phyloP scores from a whole-genome alignment of 2,329 filamentous ascomycete species.

The Zarea fungicola region DNA sequence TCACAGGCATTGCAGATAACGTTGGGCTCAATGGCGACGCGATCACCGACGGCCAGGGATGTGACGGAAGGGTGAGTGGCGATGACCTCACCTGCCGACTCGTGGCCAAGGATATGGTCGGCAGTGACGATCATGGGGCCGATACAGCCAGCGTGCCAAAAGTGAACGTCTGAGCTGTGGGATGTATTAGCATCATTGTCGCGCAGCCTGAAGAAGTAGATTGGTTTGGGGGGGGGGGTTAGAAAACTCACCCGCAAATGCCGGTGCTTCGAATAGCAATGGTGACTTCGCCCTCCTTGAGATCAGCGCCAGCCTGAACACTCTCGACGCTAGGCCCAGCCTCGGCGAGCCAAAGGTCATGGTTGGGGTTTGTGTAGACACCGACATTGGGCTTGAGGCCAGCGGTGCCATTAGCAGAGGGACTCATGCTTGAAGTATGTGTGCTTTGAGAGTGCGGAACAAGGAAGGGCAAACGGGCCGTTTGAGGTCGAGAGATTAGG shows the following conservation, averaged over 20 bases:
- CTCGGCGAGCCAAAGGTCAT: slow-evolving; percentile 84
- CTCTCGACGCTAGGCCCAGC: slow-evolving; percentile 71
- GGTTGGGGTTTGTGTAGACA: slow-evolving; percentile 89
- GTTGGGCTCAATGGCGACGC: slow-evolving; percentile 90
- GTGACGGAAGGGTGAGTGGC: slow-evolving; percentile 78
- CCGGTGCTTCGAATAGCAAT: slow-evolving; percentile 89
- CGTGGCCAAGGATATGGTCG: slow-evolving; percentile 90
- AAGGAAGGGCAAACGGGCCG: too few relatives aligned
- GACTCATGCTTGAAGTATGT: slow-evolving; percentile 8
- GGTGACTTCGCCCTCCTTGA: slow-evolving; percentile 80
- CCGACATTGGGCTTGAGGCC: slow-evolving; percentile 77
- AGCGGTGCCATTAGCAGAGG: slow-evolving; percentile 13
- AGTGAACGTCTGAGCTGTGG: slow-evolving; percentile 82
- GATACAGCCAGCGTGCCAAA: slow-evolving; percentile 94
- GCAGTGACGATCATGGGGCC: slow-evolving; percentile 89
- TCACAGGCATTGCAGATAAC: slow-evolving; percentile 88
- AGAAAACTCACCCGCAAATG: slow-evolving; percentile 71
- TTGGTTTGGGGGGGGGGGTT: not conserved
- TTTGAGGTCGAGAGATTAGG: too few relatives aligned
- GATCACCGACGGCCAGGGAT: slow-evolving; percentile 74
- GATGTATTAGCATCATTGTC: slow-evolving; percentile 14
- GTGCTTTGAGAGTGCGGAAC: not conserved
- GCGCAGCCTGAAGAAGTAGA: not conserved
- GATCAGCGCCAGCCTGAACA: slow-evolving; percentile 59
- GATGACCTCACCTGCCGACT: slow-evolving; percentile 80